Evolutionary conservation across 1,284 basidiomycete genomes (phyloP).

Genomic region (Peniophora sp.): DNA sequence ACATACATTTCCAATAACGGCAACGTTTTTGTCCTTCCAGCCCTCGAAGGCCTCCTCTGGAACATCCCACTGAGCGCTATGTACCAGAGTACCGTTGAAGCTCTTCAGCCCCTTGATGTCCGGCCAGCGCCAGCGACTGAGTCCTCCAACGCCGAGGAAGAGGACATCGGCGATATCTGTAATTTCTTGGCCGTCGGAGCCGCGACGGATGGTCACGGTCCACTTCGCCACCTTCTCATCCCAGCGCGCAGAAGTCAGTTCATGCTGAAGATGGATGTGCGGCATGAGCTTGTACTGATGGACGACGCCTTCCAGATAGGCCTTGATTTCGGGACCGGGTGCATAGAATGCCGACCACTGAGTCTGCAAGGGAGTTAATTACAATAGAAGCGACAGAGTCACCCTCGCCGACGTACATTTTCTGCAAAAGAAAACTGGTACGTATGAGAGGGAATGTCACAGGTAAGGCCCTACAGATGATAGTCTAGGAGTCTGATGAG

Average conservation of each 20-base stretch:
- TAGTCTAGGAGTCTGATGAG: neutral
- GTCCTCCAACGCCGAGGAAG: conserved; percentile 38
- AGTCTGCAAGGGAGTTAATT: conserved; percentile 20
- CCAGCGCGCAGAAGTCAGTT: conserved; percentile 39
- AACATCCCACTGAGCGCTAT: conserved; percentile 51
- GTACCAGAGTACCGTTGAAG: conserved; percentile 44
- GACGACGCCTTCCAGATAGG: conserved; percentile 40
- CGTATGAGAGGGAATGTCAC: conserved; percentile 47
- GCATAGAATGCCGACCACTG: conserved; percentile 53
- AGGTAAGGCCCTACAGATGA: conserved; percentile 44
- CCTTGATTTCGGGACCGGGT: conserved; percentile 43
- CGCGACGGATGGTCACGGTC: conserved; percentile 34
- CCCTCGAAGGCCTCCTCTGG: conserved; percentile 37
- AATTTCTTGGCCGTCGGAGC: conserved; percentile 22
- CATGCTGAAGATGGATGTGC: conserved; percentile 44
- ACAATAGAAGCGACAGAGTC: neutral
- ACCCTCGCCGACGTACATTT: conserved; percentile 23
- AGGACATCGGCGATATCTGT: conserved; percentile 46
- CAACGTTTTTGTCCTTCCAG: conserved; percentile 49
- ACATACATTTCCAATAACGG: conserved; percentile 53
- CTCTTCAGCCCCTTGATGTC: conserved; percentile 43
- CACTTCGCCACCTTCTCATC: conserved; percentile 42
- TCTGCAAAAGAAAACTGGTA: conserved; percentile 49
- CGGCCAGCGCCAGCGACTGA: conserved; percentile 54
- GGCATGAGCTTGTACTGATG: conserved; percentile 45